Evolutionary conservation across 306 rosid species (phyloP), one percentile per base, ranked within the genome.

Genomic region (Medicago ruthenica): DNA sequence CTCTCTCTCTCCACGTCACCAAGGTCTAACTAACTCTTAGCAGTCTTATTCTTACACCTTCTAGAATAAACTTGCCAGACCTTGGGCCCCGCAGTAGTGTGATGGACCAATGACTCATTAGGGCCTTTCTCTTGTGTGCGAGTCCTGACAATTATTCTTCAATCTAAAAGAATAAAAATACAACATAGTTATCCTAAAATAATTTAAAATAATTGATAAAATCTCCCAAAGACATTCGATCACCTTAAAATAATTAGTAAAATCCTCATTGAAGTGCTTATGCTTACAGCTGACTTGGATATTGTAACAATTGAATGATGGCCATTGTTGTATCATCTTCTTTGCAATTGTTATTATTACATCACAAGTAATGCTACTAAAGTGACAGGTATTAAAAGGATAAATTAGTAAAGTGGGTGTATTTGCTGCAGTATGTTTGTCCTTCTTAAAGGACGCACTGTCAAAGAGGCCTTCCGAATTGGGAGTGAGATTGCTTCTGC

Each of bases 401-500:
- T 24, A 34, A 41, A 39, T 71, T 40, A 16, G 9, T 78, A 34
- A 59, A 70, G 69, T 54, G 34, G 34, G 24, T 62, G 15, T 68
- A 27, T 73, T 74, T 75, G 71, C 21, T 90, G 91, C 95, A 94
- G 97, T 88, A 82, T 94, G 97, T 94, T 94, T 85, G 97, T 94
- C 73, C 97, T 91, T 40, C 97, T 94, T 72, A 91, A 86, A 83
- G 98, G 97, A 75, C 93, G 95, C 69, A 85, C 90, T 16, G 71
- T 86, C 62, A 75, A 88, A 80, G 93, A 92, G 69, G 67, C 97
- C 71, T 88, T 91, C 69, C 80, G 79, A 82, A 94, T 94, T 83
- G 98, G 98, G 73, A 81, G 78, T 60, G 97, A 92, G 83, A 94
- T 94, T 88, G 98, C 89, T 64, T 82, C 94, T 80, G 88, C 92